Evolutionary conservation across 202 grass and related monocot species (phyloP), one percentile per base, ranked within the genome.

Genomic region (Musa balbisiana): DNA sequence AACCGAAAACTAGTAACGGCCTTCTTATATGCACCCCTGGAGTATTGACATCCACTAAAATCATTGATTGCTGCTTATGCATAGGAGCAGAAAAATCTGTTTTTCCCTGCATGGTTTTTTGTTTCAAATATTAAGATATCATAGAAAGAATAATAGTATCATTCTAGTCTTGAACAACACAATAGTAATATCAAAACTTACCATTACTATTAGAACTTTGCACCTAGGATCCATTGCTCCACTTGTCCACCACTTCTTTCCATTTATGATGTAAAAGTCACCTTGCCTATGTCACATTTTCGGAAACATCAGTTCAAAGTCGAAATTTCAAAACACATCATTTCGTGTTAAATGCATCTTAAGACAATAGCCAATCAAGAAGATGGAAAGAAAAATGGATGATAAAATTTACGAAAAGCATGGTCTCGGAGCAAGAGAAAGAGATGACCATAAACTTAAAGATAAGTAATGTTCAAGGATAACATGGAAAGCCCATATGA

Each of bases 191-290:
- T 52, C 52, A 71, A 14, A 65, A 76, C 20, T 82, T 83, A 98
- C 95, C 95, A 99, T 99, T 73, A 99, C 69, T 79, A 99, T 90
- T 59, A 99, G 83, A 73, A 99, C 84, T 90, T 94, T 88, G 83
- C 91, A 99, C 67, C 95, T 91, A 78, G 95, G 95, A 51, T 98
- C 91, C 95, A 94, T 98, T 63, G 95, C 91, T n/a, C 95, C 95
- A 83, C 95, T 94, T 19, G 95, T 98, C 95, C 91, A 98, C 91
- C 91, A 94, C 58, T 98, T 98, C 71, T 16, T 91, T 74, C 95
- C 91, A 70, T 90, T 94, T 87, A 99, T 94, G 54, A 99, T 76
- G 51, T 94, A 99, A 83, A 80, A 92, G 76, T 99, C 87, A 52
- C 91, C 91, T 75, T 98, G 87, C 67, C 91, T 94, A 72, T 76